A percentile compares a stretch with the other conserved stretches of the same genome.
phyloP scores from a whole-genome alignment of 106 monocot species.

The Phalaenopsis equestris region DNA sequence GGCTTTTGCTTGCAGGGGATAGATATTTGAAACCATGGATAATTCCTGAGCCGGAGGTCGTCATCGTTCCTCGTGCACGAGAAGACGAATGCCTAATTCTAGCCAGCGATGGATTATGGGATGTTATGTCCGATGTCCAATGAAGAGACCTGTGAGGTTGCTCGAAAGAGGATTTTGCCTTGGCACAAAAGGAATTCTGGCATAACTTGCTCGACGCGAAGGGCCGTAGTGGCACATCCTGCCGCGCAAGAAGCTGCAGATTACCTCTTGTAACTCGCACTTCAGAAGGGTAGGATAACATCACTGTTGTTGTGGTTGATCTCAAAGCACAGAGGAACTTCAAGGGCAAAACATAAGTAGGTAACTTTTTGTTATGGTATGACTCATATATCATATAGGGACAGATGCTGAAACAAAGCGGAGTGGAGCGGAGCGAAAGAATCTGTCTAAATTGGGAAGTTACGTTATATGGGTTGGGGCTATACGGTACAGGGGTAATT shows the following conservation, averaged over 20 bases:
- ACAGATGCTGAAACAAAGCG: too few species aligned
- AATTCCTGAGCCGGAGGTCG: conserved; percentile 64
- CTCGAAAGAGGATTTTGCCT: conserved; percentile 42
- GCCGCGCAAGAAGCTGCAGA: conserved; percentile 68
- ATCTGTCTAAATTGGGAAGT: too few species aligned
- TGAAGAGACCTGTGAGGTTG: conserved; percentile 50
- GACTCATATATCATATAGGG: too few species aligned
- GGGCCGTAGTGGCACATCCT: conserved; percentile 24
- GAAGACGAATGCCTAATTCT: conserved; percentile 67
- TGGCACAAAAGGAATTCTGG: conserved; percentile 64
- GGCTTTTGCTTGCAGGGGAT: conserved; percentile 38
- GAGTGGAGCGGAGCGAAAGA: too few species aligned
- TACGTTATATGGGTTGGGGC: too few species aligned
- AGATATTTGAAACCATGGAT: conserved; percentile 67
- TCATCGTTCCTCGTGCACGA: conserved; percentile 25
- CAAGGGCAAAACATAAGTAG: conserved; percentile 1
- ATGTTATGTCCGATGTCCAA: conserved; percentile 32
- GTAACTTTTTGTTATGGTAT: conserved; percentile 1
- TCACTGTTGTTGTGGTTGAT: conserved; percentile 45
- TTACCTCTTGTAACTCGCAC: conserved; percentile 45
- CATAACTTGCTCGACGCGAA: background rate
- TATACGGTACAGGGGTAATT: too few species aligned
- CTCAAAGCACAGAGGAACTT: conserved; percentile 8
- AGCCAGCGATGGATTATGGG: conserved; percentile 68
- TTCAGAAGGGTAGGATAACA: conserved; percentile 73